phyloP scores from a whole-genome alignment of 257 asterid species.

The Scutellaria galericulata region DNA sequence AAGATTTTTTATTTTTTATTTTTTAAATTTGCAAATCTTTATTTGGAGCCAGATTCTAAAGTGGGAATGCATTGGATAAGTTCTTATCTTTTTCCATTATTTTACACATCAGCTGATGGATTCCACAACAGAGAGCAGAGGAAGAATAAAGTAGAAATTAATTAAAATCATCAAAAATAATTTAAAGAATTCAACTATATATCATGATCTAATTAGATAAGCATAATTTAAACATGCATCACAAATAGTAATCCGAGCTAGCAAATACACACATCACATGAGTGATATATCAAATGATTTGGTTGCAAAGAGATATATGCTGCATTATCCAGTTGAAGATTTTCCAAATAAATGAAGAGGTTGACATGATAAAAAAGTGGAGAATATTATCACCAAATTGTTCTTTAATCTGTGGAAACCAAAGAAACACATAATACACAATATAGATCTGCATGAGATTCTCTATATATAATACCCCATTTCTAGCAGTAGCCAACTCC shows the following conservation, averaged over 20 bases:
- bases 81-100: constrained; percentile 39
- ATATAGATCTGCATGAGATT: constrained; percentile 33
- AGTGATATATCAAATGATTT: too few species aligned
- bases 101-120: constrained; percentile 60
- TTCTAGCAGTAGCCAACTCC: constrained; percentile 26
- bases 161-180: constrained; percentile 14
- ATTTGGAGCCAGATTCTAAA: constrained; percentile 36
- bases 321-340: constrained; percentile 24
- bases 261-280: too few species aligned
- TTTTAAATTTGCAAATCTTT: not conserved
- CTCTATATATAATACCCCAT: constrained; percentile 27
- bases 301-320: not conserved
- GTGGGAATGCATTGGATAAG: constrained; percentile 51
- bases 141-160: constrained; percentile 39
- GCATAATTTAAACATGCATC: not conserved
- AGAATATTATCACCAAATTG: constrained; percentile 29
- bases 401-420: constrained; percentile 11
- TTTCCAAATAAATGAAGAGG: not conserved
- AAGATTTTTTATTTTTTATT: constrained; percentile 8
- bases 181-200: constrained; percentile 5
- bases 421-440: constrained; percentile 5
- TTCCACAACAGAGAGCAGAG: constrained; percentile 38
- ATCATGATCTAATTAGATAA: not conserved
- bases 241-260: too few species aligned
- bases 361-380: constrained; percentile 37